phyloP scores from a whole-genome alignment of 306 rosid species.

The Malus sieversii region DNA sequence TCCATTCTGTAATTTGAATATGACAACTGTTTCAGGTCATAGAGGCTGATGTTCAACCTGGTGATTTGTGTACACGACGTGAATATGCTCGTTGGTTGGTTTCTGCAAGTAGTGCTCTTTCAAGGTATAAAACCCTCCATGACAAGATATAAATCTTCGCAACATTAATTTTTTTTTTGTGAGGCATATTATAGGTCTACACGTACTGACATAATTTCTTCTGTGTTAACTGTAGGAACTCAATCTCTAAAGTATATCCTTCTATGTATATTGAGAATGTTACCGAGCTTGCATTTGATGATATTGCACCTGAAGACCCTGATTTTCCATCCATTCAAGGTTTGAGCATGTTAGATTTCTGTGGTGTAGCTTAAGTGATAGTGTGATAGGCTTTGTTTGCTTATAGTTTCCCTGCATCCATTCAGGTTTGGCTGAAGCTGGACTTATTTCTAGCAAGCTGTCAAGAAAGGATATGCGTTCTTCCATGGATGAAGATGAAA shows the following conservation, averaged over 20 bases:
- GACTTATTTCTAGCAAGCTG: slow-evolving; percentile 91
- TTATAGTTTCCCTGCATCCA: slow-evolving; percentile 14
- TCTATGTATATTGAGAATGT: slow-evolving; percentile 90
- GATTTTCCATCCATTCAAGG: slow-evolving; percentile 97
- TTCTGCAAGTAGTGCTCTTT: slow-evolving; percentile 81
- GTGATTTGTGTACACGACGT: slow-evolving; percentile 89
- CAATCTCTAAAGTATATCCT: slow-evolving; percentile 86
- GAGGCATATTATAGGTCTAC: slow-evolving; percentile 2
- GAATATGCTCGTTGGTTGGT: slow-evolving; percentile 98
- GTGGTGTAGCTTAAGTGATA: not conserved
- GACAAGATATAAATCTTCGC: slow-evolving; percentile 6
- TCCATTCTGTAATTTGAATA: not conserved
- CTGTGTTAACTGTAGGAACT: slow-evolving; percentile 41
- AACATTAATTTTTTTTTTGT: not conserved
- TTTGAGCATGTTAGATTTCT: slow-evolving; percentile 22
- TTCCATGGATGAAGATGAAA: slow-evolving; percentile 50
- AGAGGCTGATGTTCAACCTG: slow-evolving; percentile 78
- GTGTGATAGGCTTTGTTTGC: not conserved
- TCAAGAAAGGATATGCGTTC: slow-evolving; percentile 63
- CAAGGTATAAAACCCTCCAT: slow-evolving; percentile 53
- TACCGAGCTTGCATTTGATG: slow-evolving; percentile 93
- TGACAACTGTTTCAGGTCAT: slow-evolving; percentile 50
- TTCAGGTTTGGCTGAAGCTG: slow-evolving; percentile 98
- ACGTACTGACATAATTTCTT: slow-evolving; percentile 10
- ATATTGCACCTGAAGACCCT: slow-evolving; percentile 76